Evolutionary conservation across 1,139 yeast species (phyloP).

Genomic region (Candida anutae): DNA sequence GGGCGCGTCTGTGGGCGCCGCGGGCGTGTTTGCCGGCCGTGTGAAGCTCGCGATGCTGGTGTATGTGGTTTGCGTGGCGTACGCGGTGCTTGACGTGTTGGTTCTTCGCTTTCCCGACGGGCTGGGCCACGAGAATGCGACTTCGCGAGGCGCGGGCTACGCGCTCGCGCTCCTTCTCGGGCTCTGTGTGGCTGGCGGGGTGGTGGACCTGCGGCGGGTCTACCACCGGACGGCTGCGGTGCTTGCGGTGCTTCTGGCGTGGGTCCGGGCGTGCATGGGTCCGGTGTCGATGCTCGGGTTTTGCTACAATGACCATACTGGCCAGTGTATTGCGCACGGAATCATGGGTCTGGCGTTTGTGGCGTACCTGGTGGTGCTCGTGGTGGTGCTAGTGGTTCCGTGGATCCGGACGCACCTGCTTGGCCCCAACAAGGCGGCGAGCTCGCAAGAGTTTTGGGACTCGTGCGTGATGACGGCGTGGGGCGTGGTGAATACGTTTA

Average conservation of each 20-base stretch:
- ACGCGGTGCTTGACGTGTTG: conserved; percentile 48
- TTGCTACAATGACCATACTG: conserved; percentile 61
- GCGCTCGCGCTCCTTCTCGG: conserved; percentile 43
- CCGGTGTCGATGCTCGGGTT: conserved; percentile 82
- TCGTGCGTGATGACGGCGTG: conserved; percentile 71
- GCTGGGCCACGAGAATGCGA: conserved; percentile 55
- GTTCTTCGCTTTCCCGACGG: conserved; percentile 55
- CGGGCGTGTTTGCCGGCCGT: conserved; percentile 47
- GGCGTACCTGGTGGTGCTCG: conserved; percentile 64
- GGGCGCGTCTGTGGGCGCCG: conserved; percentile 48
- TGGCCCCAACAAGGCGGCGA: conserved; percentile 15
- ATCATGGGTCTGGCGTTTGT: conserved; percentile 91
- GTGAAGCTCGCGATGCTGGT: conserved; percentile 38
- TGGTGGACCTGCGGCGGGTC: conserved; percentile 7
- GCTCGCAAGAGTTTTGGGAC: conserved; percentile 83
- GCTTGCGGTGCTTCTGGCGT: conserved; percentile 44
- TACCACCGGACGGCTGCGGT: conserved; percentile 43
- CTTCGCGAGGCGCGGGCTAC: conserved; percentile 62
- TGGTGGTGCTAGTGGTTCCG: conserved; percentile 61
- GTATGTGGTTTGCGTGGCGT: conserved; percentile 41
- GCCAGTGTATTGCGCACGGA: conserved; percentile 95
- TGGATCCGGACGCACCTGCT: conserved; percentile 44
- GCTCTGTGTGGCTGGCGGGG: conserved; percentile 40
- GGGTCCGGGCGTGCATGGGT: conserved; percentile 70
- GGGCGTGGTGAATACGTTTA: conserved; percentile 92